Conservation (phyloP, 1,139 yeast genomes). For the Protomyces macrosporus region DNA sequence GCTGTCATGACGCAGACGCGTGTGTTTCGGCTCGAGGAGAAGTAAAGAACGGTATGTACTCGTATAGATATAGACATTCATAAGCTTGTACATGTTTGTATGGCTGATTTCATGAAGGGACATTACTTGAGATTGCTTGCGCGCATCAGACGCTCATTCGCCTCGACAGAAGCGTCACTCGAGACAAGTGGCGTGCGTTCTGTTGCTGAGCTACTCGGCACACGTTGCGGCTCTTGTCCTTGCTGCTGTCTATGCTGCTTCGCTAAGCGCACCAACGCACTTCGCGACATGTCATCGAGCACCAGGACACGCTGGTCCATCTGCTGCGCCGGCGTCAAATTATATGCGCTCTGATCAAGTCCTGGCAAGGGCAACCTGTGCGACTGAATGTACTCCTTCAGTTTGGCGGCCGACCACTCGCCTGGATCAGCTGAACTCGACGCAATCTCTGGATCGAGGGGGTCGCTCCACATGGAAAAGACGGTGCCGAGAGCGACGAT, state of each 20-base stretch:
- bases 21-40: not conserved
- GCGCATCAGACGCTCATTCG: not conserved
- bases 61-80: not conserved
- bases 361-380: not conserved
- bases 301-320: conserved; percentile 8
- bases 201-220: not conserved
- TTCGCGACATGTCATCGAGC: not conserved
- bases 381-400: not conserved
- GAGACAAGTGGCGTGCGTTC: conserved; percentile 1
- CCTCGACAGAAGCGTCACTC: not conserved
- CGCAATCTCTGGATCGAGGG: conserved; percentile 18
- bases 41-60: not conserved
- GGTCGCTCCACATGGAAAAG: conserved; percentile 16
- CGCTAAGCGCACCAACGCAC: not conserved
- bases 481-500: conserved; percentile 14
- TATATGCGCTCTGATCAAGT: not conserved
- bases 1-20: not conserved
- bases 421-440: not conserved
- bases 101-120: not conserved
- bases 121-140: conserved; percentile 8
- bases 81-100: too few relatives aligned
- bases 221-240: not conserved
- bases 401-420: conserved; percentile 9
- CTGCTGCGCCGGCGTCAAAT: not conserved
- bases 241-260: conserved; percentile 5